phyloP scores from a whole-genome alignment of 768 basidiomycete genomes.

The Mycena venus region DNA sequence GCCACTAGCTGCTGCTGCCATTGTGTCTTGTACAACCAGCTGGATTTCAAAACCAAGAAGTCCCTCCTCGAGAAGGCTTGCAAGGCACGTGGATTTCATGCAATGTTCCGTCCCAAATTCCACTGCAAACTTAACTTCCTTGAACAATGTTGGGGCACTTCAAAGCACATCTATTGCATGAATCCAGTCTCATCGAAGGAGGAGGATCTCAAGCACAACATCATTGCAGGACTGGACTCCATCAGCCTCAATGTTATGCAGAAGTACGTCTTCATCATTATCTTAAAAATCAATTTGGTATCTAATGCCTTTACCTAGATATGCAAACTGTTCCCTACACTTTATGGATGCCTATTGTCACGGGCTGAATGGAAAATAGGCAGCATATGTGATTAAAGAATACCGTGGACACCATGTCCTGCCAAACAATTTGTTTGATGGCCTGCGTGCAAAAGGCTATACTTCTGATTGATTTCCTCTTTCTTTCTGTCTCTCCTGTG shows the following conservation, averaged over 20 bases:
- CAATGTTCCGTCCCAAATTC: conserved; percentile 37
- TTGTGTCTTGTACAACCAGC: conserved; percentile 39
- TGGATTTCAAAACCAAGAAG: conserved; percentile 41
- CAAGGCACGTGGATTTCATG: conserved; percentile 35
- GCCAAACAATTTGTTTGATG: background rate
- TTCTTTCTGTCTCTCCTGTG: background rate
- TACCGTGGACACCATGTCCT: background rate
- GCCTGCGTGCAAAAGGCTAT: background rate
- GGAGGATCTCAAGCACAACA: conserved; percentile 37
- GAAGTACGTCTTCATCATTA: conserved; percentile 25
- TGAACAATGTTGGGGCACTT: conserved; percentile 44
- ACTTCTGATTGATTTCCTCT: background rate
- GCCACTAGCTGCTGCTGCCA: conserved; percentile 46
- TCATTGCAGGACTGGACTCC: conserved; percentile 29
- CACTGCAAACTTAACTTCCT: conserved; percentile 32
- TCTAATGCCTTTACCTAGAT: no score
- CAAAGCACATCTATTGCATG: conserved; percentile 39
- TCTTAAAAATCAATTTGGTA: no score
- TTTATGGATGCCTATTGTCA: no score
- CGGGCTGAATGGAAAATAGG: no score
- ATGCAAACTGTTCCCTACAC: no score
- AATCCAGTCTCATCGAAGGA: conserved; percentile 22
- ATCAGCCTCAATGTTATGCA: conserved; percentile 27
- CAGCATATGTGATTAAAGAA: no score
- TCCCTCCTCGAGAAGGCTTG: conserved; percentile 39